Conservation (phyloP, 805 yeast species). For the Saccharomycopsis sp. region DNA sequence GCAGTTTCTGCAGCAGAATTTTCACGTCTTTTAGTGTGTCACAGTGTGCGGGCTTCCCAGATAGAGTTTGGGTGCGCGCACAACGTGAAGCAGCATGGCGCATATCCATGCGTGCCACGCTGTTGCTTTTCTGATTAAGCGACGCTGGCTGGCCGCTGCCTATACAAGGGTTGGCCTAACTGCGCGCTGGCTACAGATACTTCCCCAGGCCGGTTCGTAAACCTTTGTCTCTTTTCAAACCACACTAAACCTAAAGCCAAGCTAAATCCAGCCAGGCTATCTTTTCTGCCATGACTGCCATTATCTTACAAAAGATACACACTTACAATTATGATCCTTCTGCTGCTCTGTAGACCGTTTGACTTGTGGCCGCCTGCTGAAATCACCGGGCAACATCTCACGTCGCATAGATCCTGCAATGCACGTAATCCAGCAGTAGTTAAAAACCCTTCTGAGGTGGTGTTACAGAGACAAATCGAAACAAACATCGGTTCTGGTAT, state of each 20-base stretch:
- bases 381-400: too few relatives aligned
- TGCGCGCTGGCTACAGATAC: too few relatives aligned
- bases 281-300: background rate
- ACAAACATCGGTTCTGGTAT: background rate
- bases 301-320: background rate
- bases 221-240: background rate
- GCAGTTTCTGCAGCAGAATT: background rate
- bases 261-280: background rate
- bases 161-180: background rate
- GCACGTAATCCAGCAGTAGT: too few relatives aligned
- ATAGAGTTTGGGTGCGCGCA: too few relatives aligned
- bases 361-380: too few relatives aligned
- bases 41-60: too few relatives aligned
- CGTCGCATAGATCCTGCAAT: too few relatives aligned
- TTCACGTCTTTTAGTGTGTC: too few relatives aligned
- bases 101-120: background rate
- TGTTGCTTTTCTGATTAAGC: background rate
- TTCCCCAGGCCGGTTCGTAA: too few relatives aligned
- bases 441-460: too few relatives aligned
- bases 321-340: too few relatives aligned
- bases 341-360: too few relatives aligned
- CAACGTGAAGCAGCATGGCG: background rate
- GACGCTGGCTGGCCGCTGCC: background rate
- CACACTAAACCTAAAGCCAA: background rate
- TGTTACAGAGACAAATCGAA: background rate